Evolutionary conservation across 164 flowering plant genomes (phyloP).

Genomic region (Echeveria elegans): DNA sequence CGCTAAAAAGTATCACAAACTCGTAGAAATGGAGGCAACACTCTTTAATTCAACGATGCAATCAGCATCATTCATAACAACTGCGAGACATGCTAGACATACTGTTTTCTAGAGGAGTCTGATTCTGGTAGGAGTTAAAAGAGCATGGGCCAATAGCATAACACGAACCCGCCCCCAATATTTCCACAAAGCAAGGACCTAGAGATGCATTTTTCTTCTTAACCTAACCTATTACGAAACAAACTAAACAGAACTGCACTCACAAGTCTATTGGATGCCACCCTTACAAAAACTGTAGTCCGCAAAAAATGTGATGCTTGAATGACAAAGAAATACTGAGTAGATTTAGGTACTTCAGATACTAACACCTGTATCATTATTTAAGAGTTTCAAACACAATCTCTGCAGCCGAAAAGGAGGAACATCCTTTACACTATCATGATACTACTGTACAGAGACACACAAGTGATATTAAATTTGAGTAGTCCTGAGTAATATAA

Average conservation of each 20-base stretch:
- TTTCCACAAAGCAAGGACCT: neutral
- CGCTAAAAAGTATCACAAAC: neutral
- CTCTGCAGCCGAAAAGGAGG: no score
- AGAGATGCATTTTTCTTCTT: neutral
- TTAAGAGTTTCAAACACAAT: neutral
- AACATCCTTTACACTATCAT: neutral
- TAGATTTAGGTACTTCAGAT: constrained; percentile 3
- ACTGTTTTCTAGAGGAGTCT: neutral
- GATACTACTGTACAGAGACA: neutral
- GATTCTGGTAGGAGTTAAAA: neutral
- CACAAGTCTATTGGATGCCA: no score
- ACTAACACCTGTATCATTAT: constrained; percentile 52
- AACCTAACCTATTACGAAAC: neutral
- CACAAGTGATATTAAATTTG: neutral
- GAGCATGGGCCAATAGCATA: neutral
- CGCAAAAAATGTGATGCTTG: no score
- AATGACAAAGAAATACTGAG: neutral
- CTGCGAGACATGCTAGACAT: neutral
- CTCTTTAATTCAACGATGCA: neutral
- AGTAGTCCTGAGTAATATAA: neutral
- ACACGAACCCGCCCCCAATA: neutral
- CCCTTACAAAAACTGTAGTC: neutral
- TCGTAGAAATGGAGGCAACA: neutral
- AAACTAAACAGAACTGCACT: neutral
- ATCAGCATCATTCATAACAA: neutral